Evolutionary conservation across 2,329 filamentous ascomycete genomes (phyloP).

Genomic region (Kalaharituber pfeilii): DNA sequence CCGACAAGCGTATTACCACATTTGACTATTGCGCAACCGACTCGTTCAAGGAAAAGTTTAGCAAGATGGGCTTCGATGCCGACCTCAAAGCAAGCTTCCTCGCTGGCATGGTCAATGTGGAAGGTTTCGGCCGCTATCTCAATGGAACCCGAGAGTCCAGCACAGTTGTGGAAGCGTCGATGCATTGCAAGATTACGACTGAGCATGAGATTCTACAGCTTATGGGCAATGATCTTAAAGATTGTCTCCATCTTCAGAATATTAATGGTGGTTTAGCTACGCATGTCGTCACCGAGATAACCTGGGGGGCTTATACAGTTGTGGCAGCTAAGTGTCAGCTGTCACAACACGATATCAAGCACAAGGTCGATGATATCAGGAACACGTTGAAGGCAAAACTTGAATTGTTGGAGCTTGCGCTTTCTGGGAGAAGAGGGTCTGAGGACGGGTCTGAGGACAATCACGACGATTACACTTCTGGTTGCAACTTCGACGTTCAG

Average conservation of each 20-base stretch:
- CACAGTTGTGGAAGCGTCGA: neutral
- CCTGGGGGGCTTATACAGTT: slow-evolving; percentile 9
- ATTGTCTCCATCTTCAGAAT: neutral
- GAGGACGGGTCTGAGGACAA: too few relatives aligned
- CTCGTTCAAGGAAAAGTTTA: slow-evolving; percentile 10
- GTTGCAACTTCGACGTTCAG: slow-evolving; percentile 9
- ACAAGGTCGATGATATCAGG: too few relatives aligned
- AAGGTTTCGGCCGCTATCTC: slow-evolving; percentile 9
- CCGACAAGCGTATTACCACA: slow-evolving; percentile 1
- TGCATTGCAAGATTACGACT: slow-evolving; percentile 9
- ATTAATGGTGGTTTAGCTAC: slow-evolving; percentile 6
- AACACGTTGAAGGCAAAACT: too few relatives aligned
- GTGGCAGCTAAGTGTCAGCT: slow-evolving; percentile 8
- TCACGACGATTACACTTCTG: too few relatives aligned
- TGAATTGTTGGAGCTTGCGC: too few relatives aligned
- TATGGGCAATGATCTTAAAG: slow-evolving; percentile 1
- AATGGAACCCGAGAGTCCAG: slow-evolving; percentile 1
- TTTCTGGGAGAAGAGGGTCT: too few relatives aligned
- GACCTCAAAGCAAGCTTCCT: slow-evolving; percentile 12
- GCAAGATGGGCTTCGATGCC: slow-evolving; percentile 1
- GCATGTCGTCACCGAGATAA: slow-evolving; percentile 10
- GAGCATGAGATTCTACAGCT: slow-evolving; percentile 9
- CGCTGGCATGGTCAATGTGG: slow-evolving; percentile 5
- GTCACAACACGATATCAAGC: neutral
- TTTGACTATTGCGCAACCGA: slow-evolving; percentile 4